Evolutionary conservation across 1,139 yeast species (phyloP).

Genomic region (Zhuliangozyma blackwelliae): DNA sequence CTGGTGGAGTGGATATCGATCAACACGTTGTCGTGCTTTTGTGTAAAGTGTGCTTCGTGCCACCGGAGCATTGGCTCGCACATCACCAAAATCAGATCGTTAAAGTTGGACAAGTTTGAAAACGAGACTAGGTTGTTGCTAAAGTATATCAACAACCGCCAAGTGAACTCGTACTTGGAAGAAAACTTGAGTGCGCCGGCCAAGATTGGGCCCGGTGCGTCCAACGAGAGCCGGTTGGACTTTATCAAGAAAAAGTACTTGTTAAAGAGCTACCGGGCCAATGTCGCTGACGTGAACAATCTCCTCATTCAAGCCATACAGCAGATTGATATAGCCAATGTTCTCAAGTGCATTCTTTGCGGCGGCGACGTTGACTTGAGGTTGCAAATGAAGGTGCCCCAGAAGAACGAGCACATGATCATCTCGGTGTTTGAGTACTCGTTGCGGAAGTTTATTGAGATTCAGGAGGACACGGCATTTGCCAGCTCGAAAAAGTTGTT

Average conservation of each 20-base stretch:
- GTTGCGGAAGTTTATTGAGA: constrained; percentile 43
- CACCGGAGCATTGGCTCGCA: constrained; percentile 53
- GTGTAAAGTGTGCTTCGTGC: constrained; percentile 74
- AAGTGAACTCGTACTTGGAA: constrained; percentile 38
- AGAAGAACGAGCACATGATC: constrained; percentile 19
- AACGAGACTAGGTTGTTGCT: constrained; percentile 38
- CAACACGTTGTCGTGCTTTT: constrained; percentile 66
- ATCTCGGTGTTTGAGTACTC: constrained; percentile 59
- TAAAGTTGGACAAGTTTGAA: constrained; percentile 47
- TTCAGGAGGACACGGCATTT: constrained; percentile 14
- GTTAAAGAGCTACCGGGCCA: constrained; percentile 30
- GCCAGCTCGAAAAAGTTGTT: constrained; percentile 31
- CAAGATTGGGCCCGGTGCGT: constrained; percentile 21
- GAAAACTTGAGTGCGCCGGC: constrained; percentile 11
- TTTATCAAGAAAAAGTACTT: constrained; percentile 53
- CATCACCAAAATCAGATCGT: constrained; percentile 46
- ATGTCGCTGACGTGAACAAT: constrained; percentile 22
- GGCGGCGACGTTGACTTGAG: constrained; percentile 47
- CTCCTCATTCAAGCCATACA: constrained; percentile 44
- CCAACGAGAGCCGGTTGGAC: constrained; percentile 31
- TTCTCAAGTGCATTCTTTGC: constrained; percentile 44
- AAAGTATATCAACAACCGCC: constrained; percentile 36
- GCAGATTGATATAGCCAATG: constrained; percentile 42
- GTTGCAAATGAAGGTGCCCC: constrained; percentile 24
- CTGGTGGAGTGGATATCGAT: constrained; percentile 87